Conservation (phyloP, 768 basidiomycete species). For the Leccinum obscurum region DNA sequence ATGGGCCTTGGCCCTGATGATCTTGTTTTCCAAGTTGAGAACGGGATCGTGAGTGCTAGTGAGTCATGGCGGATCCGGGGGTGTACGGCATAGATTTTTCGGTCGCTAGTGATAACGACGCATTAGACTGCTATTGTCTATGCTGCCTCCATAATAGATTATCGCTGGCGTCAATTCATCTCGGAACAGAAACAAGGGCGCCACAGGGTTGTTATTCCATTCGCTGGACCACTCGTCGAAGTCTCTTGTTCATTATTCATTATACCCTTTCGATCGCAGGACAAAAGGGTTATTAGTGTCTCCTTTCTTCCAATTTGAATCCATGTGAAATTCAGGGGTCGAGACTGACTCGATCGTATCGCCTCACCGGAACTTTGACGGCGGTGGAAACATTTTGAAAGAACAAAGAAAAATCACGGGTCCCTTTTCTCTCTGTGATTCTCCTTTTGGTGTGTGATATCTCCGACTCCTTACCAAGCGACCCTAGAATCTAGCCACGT, state of each 20-base stretch:
- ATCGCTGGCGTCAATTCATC: neutral
- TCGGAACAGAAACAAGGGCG: neutral
- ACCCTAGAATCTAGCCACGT: neutral
- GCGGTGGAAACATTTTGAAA: neutral
- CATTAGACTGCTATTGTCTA: neutral
- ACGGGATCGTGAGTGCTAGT: constrained; percentile 8
- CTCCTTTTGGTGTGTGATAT: neutral
- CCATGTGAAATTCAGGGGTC: neutral
- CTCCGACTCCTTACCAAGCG: neutral
- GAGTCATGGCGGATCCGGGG: neutral
- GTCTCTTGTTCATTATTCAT: neutral
- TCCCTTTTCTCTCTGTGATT: neutral
- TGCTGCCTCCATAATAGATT: neutral
- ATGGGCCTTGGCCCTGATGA: constrained; percentile 75
- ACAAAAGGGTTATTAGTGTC: neutral
- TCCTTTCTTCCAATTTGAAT: neutral
- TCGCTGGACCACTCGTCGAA: neutral
- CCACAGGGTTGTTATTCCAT: neutral
- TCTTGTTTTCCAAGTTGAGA: constrained; percentile 42
- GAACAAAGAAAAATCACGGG: neutral
- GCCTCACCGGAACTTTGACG: neutral
- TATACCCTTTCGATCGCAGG: neutral
- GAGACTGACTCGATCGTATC: neutral
- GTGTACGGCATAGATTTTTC: neutral
- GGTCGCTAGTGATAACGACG: neutral